Percentiles rank a stretch among this genome's conserved stretches.
Conservation (phyloP, 345 rosid genomes). For the Corchorus capsularis region DNA sequence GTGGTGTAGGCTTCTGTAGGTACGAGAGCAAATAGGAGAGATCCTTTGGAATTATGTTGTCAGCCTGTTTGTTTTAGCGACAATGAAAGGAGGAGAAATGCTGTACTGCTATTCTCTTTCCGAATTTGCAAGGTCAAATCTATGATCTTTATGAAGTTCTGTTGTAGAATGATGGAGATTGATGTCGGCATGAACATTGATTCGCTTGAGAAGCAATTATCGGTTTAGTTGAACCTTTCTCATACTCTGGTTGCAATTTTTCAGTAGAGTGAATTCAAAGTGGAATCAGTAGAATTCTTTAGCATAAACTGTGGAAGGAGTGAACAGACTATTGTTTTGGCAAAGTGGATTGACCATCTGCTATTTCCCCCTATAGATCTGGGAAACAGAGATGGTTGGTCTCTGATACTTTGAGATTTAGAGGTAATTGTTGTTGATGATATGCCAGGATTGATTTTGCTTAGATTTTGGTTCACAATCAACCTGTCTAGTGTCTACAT, state of each 20-base stretch:
- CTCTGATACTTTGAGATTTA: slow-evolving; percentile 26
- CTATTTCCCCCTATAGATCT: slow-evolving; percentile 14
- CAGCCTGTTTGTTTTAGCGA: slow-evolving; percentile 7
- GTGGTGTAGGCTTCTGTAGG: not conserved
- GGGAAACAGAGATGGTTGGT: slow-evolving; percentile 16
- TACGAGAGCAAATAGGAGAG: not conserved
- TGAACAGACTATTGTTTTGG: slow-evolving; percentile 12
- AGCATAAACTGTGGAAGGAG: slow-evolving; percentile 10
- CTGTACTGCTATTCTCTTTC: slow-evolving; percentile 1
- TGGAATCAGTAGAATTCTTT: slow-evolving; percentile 4
- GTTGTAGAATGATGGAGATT: slow-evolving; percentile 8
- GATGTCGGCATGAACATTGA: slow-evolving; percentile 16
- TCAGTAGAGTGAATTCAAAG: slow-evolving; percentile 18
- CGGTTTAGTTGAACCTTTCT: slow-evolving; percentile 12
- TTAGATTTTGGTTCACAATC: slow-evolving; percentile 6
- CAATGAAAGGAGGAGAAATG: slow-evolving; percentile 13
- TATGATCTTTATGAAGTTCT: not conserved
- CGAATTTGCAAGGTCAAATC: slow-evolving; percentile 12
- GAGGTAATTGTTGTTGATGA: slow-evolving; percentile 24
- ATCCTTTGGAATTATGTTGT: slow-evolving; percentile 17
- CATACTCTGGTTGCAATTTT: slow-evolving; percentile 4
- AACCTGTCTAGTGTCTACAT: not conserved
- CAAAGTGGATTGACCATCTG: slow-evolving; percentile 15
- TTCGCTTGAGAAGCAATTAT: slow-evolving; percentile 16
- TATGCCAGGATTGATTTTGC: not conserved